Evolutionary conservation across 306 rosid genomes (phyloP).

Genomic region (Prunus salicina): DNA sequence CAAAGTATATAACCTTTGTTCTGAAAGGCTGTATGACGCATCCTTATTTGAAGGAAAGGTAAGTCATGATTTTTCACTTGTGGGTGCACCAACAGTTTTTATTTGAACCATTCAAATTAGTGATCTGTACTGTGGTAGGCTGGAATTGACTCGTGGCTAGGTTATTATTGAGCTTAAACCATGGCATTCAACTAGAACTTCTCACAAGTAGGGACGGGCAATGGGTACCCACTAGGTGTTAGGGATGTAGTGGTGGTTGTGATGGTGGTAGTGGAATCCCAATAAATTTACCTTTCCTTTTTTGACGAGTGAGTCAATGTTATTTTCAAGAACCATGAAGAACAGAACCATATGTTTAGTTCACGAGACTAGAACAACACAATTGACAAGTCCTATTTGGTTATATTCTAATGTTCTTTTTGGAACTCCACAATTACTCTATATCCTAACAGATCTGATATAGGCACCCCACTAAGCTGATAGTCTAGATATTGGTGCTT

Average conservation of each 20-base stretch:
- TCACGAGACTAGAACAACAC: background rate
- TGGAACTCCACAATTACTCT: background rate
- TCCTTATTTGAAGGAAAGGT: constrained; percentile 98
- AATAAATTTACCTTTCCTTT: background rate
- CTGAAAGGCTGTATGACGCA: constrained; percentile 96
- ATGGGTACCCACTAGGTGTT: too few relatives aligned
- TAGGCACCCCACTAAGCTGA: background rate
- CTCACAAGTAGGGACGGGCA: background rate
- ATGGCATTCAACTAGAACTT: background rate
- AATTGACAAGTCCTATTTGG: background rate
- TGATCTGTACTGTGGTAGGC: constrained; percentile 3
- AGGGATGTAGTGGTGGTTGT: too few relatives aligned
- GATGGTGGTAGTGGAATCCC: background rate
- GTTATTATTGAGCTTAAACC: background rate
- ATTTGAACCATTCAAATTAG: background rate
- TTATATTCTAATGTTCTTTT: background rate
- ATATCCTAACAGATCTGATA: background rate
- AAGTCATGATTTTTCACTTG: constrained; percentile 32
- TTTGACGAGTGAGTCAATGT: background rate
- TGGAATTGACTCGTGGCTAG: too few relatives aligned
- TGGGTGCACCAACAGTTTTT: background rate
- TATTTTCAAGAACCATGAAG: background rate
- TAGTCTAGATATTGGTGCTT: background rate
- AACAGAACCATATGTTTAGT: background rate
- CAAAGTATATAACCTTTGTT: constrained; percentile 97